phyloP scores from a whole-genome alignment of 371 early-diverging fungal genomes.

The Capniomyces stellatus region DNA sequence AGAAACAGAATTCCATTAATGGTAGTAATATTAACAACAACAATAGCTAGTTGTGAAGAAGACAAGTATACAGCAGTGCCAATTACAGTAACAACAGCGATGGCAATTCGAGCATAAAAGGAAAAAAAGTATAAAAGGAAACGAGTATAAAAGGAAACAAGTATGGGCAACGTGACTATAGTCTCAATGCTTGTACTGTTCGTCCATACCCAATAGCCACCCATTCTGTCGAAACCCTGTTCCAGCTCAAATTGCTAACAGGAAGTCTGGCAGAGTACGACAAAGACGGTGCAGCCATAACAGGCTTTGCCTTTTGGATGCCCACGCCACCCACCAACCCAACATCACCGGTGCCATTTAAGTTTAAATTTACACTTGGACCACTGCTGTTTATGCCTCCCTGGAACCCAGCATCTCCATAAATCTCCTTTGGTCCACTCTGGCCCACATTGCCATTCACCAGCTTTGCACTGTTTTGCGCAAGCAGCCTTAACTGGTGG shows the following conservation, averaged over 20 bases:
- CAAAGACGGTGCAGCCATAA: constrained; percentile 15
- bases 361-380: constrained; percentile 8
- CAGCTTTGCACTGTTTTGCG: background rate
- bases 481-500: constrained; percentile 15
- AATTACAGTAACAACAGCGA: no score
- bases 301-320: constrained; percentile 8
- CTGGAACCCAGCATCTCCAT: no score
- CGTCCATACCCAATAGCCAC: constrained; percentile 24
- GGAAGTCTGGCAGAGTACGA: constrained; percentile 23
- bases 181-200: constrained; percentile 24
- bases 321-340: constrained; percentile 6
- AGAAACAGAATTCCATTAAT: no score
- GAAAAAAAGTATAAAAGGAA: no score
- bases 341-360: constrained; percentile 7
- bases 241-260: constrained; percentile 25
- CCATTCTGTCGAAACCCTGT: constrained; percentile 21
- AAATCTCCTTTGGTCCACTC: no score
- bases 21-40: no score
- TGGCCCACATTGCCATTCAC: constrained; percentile 6
- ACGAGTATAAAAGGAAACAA: no score
- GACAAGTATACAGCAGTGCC: no score
- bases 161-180: no score
- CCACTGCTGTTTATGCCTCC: background rate
- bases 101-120: no score
- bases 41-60: no score